Conservation (phyloP, 2,329 filamentous ascomycete genomes). For the Stagonosporopsis vannaccii region DNA sequence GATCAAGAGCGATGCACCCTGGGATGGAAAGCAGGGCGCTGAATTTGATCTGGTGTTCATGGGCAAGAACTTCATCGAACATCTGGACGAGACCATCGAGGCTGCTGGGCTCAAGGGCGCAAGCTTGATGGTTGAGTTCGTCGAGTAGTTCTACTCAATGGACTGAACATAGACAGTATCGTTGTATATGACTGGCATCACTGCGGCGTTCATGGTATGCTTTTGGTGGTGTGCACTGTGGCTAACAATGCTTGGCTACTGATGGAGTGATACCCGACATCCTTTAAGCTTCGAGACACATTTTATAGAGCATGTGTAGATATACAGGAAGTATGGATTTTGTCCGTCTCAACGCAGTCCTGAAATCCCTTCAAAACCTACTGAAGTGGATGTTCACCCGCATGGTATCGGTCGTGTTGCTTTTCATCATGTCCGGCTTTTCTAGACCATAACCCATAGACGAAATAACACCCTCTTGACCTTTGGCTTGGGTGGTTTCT, state of each 20-base stretch:
- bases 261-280: conserved; percentile 10
- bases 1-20: conserved; percentile 83
- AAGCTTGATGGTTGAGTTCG: conserved; percentile 93
- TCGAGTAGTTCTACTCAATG: conserved; percentile 25
- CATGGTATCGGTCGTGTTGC: background rate
- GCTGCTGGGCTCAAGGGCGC: conserved; percentile 89
- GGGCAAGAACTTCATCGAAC: conserved; percentile 83
- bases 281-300: background rate
- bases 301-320: conserved; percentile 10
- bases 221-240: background rate
- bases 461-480: too few relatives aligned
- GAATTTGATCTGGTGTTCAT: conserved; percentile 89
- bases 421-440: too few relatives aligned
- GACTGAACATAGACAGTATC: background rate
- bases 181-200: conserved; percentile 3
- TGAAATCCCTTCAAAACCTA: background rate
- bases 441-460: too few relatives aligned
- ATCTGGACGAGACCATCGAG: conserved; percentile 75
- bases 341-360: background rate
- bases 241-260: background rate
- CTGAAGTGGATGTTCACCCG: background rate
- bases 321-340: background rate
- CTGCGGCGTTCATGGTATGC: conserved; percentile 12
- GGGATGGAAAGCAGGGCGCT: conserved; percentile 79
- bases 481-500: too few relatives aligned